These are phyloP conservation scores for Pholiota molesta DNA, from an alignment of 768 basidiomycete species.

Conservation along the genomic window DNA sequence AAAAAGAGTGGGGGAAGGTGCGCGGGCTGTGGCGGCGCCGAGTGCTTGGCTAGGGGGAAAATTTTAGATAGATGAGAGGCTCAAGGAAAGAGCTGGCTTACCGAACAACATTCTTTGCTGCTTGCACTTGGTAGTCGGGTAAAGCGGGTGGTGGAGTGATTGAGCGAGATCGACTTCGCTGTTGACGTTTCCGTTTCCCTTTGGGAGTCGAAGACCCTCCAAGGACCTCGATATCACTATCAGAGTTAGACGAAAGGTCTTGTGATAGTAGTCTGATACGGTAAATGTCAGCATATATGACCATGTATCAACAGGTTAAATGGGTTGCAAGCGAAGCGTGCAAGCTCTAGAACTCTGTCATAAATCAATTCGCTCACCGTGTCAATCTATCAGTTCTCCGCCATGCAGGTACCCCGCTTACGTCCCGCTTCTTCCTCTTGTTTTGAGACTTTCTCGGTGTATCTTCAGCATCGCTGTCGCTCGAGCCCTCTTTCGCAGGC, in stretches of 20 bases:
- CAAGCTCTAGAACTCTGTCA: background rate
- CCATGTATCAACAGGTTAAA: too few relatives aligned
- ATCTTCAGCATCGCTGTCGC: constrained; percentile 29
- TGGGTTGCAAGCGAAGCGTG: background rate
- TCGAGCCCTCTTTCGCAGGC: constrained; percentile 16
- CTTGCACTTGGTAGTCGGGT: constrained; percentile 52
- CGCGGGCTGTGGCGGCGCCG: constrained; percentile 34
- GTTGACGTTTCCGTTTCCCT: constrained; percentile 45
- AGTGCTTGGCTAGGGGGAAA: constrained; percentile 48
- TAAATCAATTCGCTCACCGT: constrained; percentile 36
- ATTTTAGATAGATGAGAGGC: constrained; percentile 3
- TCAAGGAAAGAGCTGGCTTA: constrained; percentile 28
- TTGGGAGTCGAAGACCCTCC: constrained; percentile 24
- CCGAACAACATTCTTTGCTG: constrained; percentile 65
- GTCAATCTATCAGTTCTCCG: constrained; percentile 39
- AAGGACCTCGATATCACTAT: constrained; percentile 42
- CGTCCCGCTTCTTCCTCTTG: constrained; percentile 39
- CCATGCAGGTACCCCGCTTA: constrained; percentile 42
- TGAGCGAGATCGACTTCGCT: constrained; percentile 67
- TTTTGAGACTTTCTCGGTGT: constrained; percentile 34
- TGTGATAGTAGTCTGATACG: constrained; percentile 40
- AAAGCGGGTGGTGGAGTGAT: constrained; percentile 78
- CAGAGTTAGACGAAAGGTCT: constrained; percentile 47
- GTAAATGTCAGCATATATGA: background rate
- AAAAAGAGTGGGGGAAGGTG: constrained; percentile 49